Evolutionary conservation across 2,329 filamentous ascomycete species (phyloP).

Genomic region (Aureobasidium subglaciale): DNA sequence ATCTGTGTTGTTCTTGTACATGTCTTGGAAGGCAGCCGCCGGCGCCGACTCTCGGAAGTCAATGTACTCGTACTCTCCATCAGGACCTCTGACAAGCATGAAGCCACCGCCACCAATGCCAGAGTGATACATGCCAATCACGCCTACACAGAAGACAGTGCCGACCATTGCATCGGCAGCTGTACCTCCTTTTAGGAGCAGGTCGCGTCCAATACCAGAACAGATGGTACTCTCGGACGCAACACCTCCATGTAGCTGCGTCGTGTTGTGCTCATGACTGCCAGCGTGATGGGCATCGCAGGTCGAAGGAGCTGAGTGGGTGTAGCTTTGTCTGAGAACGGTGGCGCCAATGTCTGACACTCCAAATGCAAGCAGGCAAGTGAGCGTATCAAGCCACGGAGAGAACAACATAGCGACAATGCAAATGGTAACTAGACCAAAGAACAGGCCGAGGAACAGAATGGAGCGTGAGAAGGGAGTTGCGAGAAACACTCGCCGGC

Average conservation of each 20-base stretch:
- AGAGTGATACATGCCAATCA: conserved; percentile 42
- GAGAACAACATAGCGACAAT: neutral
- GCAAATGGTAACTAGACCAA: neutral
- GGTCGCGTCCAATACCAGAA: conserved; percentile 39
- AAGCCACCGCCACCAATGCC: conserved; percentile 91
- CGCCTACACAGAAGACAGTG: conserved; percentile 41
- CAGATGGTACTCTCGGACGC: conserved; percentile 40
- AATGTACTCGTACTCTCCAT: conserved; percentile 76
- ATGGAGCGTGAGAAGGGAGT: neutral
- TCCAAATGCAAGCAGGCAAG: conserved; percentile 3
- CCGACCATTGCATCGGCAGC: conserved; percentile 44
- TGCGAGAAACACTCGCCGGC: neutral
- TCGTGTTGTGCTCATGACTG: neutral
- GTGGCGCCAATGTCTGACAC: neutral
- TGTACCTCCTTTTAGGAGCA: conserved; percentile 44
- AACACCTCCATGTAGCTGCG: conserved; percentile 34
- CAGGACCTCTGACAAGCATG: conserved; percentile 65
- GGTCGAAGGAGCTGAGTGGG: neutral
- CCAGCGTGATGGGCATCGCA: neutral
- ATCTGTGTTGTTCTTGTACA: conserved; percentile 67
- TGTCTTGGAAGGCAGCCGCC: conserved; percentile 70
- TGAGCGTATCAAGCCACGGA: neutral
- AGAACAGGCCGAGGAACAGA: neutral
- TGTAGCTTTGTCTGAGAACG: neutral
- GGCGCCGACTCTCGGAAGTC: conserved; percentile 89